Evolutionary conservation across 176 grass and related monocot genomes (phyloP).

Genomic region (Pontederia paniculata): DNA sequence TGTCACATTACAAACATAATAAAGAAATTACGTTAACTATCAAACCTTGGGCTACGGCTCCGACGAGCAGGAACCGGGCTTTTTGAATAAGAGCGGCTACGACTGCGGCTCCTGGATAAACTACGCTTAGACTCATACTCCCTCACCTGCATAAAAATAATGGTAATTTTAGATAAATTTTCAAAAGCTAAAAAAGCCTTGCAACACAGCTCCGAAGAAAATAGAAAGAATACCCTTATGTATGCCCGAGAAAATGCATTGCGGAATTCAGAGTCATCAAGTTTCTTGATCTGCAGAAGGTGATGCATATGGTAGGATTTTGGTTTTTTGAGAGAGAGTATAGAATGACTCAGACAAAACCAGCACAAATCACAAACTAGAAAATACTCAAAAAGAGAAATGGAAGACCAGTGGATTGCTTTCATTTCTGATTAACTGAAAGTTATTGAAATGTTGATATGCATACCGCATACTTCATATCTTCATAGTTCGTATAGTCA

Average conservation of each 20-base stretch:
- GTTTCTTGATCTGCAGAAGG: constrained; percentile 72
- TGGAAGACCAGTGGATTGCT: not conserved
- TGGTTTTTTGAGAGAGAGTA: not conserved
- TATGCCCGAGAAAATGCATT: constrained; percentile 83
- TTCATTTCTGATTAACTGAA: no score
- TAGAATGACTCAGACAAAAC: constrained; percentile 11
- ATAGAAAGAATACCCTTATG: constrained; percentile 59
- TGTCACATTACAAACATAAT: constrained; percentile 1
- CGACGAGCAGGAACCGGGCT: constrained; percentile 35
- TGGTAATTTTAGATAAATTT: not conserved
- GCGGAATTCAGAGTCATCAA: constrained; percentile 89
- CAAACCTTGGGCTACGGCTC: constrained; percentile 24
- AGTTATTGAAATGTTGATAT: not conserved
- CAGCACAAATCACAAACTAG: not conserved
- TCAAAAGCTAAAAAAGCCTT: constrained; percentile 1
- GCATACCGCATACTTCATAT: constrained; percentile 99
- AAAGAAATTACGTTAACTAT: not conserved
- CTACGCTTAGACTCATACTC: constrained; percentile 54
- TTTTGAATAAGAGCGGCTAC: constrained; percentile 31
- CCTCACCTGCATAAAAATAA: constrained; percentile 43
- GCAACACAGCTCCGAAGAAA: not conserved
- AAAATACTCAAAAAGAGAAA: not conserved
- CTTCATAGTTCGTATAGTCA: constrained; percentile 92
- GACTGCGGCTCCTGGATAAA: constrained; percentile 46
- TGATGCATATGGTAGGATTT: not conserved